Base-by-base conservation (phyloP, 768 basidiomycete species). In the Suillus decipiens region DNA sequence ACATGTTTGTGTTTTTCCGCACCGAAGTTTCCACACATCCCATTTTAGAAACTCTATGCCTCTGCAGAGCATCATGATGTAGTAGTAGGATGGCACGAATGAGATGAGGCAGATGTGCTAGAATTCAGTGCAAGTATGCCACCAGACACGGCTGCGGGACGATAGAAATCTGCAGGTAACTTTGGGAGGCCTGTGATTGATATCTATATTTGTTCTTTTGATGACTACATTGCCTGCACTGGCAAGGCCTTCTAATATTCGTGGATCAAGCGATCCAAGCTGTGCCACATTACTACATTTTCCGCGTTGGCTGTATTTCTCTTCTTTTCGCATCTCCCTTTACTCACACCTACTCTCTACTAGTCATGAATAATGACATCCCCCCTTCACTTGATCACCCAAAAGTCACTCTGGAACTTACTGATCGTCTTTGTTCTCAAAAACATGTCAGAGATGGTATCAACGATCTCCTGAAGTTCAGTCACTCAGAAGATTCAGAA, bases 371-470 rank as follows among this genome's bases (percentile, higher is more conserved):
- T 31, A 1, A 59, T 5, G 57, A 66, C 51, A 65, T 68, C 36
- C 66, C 65, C 59, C 47, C 67, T 54, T 58, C 59, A 61, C 57
- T 64, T 42, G 64, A 67, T 41, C 19, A 67, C 41, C 72, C 70
- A 67, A 69, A 68, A 68, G 69, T 72, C 55, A 71, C 72, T 11
- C 65, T 76, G 37, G 71, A 75, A 51, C 58, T 70, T 47, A 74
- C 74, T 47, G 34, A 66, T 55, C 72, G 71, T 61, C 65, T 77
- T 24, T 71, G 71, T 59, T 77, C 74, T 1, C 67, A 75, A 15
- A 66, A 56, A n/a, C 57, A 61, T 65, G 75, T 77, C 61, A 56
- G 74, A 33, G 66, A 72, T 42, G 75, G 72, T 19, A 68, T 74
- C 19, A 67, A 71, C 19, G 71, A 68, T 47, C 68, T 75, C 19